Evolutionary conservation across 352 stramenopile species (phyloP).

Genomic region (Discostella stelligera): DNA sequence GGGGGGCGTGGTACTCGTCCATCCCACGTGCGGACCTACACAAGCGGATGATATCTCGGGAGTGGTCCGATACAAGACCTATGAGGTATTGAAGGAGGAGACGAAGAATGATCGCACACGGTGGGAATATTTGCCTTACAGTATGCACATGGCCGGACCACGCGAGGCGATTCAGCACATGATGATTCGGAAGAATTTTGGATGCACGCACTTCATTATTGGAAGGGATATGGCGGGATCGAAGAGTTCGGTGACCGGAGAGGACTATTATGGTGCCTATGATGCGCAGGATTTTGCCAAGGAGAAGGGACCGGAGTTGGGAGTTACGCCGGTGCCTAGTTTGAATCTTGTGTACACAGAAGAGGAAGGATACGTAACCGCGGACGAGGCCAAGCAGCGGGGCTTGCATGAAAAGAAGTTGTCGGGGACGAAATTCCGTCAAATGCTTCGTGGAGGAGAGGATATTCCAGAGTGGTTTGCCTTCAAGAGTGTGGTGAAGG

Average conservation of each 20-base stretch:
- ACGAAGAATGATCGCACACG: constrained; percentile 84
- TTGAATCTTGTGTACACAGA: constrained; percentile 90
- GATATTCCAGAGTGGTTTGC: constrained; percentile 92
- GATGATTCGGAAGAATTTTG: constrained; percentile 93
- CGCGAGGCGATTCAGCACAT: constrained; percentile 91
- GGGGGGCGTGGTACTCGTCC: constrained; percentile 86
- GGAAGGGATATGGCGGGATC: constrained; percentile 90
- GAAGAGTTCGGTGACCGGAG: constrained; percentile 86
- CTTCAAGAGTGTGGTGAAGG: constrained; percentile 87
- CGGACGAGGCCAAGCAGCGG: constrained; percentile 84
- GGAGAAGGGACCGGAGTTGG: constrained; percentile 83
- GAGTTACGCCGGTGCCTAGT: constrained; percentile 85
- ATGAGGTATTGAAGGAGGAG: constrained; percentile 90
- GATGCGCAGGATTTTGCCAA: constrained; percentile 88
- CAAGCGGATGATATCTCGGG: constrained; percentile 88
- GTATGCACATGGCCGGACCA: constrained; percentile 91
- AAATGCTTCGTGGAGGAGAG: constrained; percentile 85
- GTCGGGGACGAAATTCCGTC: constrained; percentile 85
- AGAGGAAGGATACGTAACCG: constrained; percentile 88
- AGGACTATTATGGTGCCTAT: constrained; percentile 91
- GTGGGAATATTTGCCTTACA: constrained; percentile 90
- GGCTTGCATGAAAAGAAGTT: constrained; percentile 81
- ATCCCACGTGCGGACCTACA: constrained; percentile 89
- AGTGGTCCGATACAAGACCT: constrained; percentile 88
- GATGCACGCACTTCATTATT: constrained; percentile 92